Conservation (phyloP, 1,139 yeast genomes). For the Yamadazyma friedrichii region DNA sequence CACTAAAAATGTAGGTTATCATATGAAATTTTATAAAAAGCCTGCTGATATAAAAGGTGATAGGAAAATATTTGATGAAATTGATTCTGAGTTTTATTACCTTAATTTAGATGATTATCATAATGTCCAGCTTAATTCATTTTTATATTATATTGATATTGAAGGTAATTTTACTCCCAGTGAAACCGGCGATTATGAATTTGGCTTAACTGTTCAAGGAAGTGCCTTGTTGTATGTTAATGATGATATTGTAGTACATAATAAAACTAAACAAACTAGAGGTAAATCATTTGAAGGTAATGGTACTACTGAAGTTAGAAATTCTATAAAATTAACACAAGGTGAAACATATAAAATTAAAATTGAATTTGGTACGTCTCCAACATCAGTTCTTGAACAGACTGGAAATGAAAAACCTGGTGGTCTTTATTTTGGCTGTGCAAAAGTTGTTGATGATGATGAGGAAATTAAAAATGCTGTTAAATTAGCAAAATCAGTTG, state of each 20-base stretch:
- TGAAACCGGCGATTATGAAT: conserved; percentile 44
- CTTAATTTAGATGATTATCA: conserved; percentile 47
- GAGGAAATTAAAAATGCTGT: conserved; percentile 22
- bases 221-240: conserved; percentile 51
- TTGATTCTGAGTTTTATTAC: conserved; percentile 26
- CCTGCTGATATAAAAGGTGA: conserved; percentile 10
- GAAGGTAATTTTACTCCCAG: conserved; percentile 43
- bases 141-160: conserved; percentile 38
- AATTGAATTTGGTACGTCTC: conserved; percentile 51
- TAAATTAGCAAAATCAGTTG: conserved; percentile 24
- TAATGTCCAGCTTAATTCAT: conserved; percentile 19
- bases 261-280: conserved; percentile 45
- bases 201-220: conserved; percentile 51
- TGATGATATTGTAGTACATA: conserved; percentile 52
- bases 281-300: conserved; percentile 44
- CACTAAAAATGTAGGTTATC: conserved; percentile 13
- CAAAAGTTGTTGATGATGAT: conserved; percentile 18
- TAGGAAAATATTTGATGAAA: conserved; percentile 30
- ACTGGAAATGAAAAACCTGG: conserved; percentile 20
- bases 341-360: conserved; percentile 41
- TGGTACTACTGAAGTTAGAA: conserved; percentile 49
- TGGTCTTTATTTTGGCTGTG: conserved; percentile 26
- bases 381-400: conserved; percentile 28
- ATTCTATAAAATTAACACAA: conserved; percentile 30
- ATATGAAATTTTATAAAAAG: conserved; percentile 14